Evolutionary conservation across 2,329 filamentous ascomycete species (phyloP), one percentile per base, ranked within the genome.

Genomic region (Neonectria hederae): DNA sequence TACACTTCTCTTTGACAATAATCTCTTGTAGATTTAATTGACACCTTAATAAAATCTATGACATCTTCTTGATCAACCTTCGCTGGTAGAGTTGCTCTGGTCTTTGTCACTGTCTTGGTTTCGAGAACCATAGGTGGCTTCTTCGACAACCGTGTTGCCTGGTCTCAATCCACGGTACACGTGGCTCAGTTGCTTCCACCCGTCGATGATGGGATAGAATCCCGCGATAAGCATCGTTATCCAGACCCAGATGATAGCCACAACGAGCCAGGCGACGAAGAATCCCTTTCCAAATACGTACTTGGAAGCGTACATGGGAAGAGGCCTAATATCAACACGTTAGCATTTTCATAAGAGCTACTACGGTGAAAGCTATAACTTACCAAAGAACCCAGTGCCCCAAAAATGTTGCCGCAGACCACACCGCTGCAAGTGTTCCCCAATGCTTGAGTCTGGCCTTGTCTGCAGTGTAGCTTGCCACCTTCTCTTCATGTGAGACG

Each of bases 171-270:
- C 67, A 7, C 42, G 55, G 38, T 67, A 72, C 5, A 71, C 69
- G 21, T 65, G 46, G 5, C 43, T 69, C 38, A 75, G 19, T n/a
- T 75, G 73, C 3, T 59, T 54, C 68, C 71, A 78, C 0, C 83
- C 84, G 62, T 86, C 83, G 6, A 84, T 71, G 2, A 86, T 76
- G 0, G 84, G 84, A 61, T 82, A 86, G 51, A 86, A 81, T 0
- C 81, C 82, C 0, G 81, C 81, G 14, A 86, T 72, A 0, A 86
- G 72, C 77, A 85, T 79, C 0, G 83, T 85, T 0, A 76, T 69
- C 84, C 84, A 86, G 3, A 85, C 78, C 84, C 84, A 87, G 30
- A 87, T 81, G 17, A 87, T 83, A 0, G 80, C 79, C 0, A 87
- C 74, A 0, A 83, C 76, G 1, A 86, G 72, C 84, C 84, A 87